phyloP scores from a whole-genome alignment of 305 asterid genomes.

The Solanum chacoense region DNA sequence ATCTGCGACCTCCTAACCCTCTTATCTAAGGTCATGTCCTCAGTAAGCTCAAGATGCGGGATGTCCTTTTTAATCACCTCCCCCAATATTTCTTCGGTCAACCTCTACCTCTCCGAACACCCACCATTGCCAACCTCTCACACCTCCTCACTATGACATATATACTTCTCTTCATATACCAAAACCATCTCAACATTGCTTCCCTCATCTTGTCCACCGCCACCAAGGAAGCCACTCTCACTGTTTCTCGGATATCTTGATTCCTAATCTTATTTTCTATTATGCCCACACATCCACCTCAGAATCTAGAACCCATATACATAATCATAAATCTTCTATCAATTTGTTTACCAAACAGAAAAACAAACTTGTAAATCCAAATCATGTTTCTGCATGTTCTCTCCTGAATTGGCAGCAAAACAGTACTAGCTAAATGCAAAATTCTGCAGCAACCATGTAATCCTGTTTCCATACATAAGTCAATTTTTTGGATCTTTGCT shows the following conservation, averaged over 20 bases:
- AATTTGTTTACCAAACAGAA: background rate
- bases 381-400: background rate
- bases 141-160: background rate
- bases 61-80: background rate
- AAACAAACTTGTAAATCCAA: background rate
- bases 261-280: background rate
- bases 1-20: background rate
- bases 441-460: background rate
- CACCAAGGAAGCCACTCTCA: background rate
- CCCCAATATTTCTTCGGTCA: background rate
- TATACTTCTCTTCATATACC: background rate
- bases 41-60: background rate
- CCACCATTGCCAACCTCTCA: background rate
- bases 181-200: background rate
- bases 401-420: background rate
- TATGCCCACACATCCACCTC: background rate
- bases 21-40: background rate
- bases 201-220: background rate
- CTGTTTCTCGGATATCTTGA: background rate
- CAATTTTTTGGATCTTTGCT: background rate
- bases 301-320: background rate
- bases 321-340: background rate
- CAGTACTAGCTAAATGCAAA: background rate
- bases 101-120: background rate
- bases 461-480: background rate